These are phyloP conservation scores for Phytophthora ohioensis DNA, from an alignment of 352 stramenopile genomes.

Conservation along the genomic window DNA sequence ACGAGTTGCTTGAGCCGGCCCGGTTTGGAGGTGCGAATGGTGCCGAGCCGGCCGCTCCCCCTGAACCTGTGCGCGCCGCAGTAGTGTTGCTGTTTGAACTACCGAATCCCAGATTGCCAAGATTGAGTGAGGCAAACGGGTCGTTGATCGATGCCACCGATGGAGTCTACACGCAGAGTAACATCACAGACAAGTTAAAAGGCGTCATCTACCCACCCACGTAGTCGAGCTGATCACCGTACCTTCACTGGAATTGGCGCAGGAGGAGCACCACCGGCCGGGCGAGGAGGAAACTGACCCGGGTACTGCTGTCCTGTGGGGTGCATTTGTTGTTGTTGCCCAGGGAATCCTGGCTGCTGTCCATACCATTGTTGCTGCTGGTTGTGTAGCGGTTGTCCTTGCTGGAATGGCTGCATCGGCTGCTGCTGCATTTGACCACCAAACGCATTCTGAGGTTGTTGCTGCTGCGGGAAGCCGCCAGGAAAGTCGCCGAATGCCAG, in stretches of 20 bases:
- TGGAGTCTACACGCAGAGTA: constrained; percentile 23
- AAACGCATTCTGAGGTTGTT: constrained; percentile 38
- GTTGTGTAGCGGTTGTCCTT: constrained; percentile 38
- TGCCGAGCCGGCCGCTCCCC: constrained; percentile 33
- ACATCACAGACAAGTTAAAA: constrained; percentile 10
- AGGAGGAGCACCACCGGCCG: constrained; percentile 20
- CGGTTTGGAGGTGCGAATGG: constrained; percentile 28
- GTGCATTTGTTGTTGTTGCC: constrained; percentile 42
- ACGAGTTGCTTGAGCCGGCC: constrained; percentile 30
- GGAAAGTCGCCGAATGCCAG: constrained; percentile 39
- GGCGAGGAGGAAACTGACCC: constrained; percentile 40
- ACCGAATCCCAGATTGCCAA: constrained; percentile 61
- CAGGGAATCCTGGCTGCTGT: constrained; percentile 40
- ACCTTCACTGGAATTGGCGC: constrained; percentile 53
- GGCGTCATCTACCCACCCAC: background rate
- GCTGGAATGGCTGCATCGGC: constrained; percentile 46
- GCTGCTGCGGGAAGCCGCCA: constrained; percentile 33
- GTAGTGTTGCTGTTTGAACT: constrained; percentile 32
- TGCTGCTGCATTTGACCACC: constrained; percentile 46
- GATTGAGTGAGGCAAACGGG: constrained; percentile 76
- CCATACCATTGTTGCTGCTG: constrained; percentile 61
- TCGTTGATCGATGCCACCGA: constrained; percentile 64
- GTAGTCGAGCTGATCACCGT: background rate
- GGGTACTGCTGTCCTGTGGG: constrained; percentile 39
- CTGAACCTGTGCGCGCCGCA: constrained; percentile 30